Evolutionary conservation across 306 rosid genomes (phyloP).

Genomic region (Datisca glomerata): DNA sequence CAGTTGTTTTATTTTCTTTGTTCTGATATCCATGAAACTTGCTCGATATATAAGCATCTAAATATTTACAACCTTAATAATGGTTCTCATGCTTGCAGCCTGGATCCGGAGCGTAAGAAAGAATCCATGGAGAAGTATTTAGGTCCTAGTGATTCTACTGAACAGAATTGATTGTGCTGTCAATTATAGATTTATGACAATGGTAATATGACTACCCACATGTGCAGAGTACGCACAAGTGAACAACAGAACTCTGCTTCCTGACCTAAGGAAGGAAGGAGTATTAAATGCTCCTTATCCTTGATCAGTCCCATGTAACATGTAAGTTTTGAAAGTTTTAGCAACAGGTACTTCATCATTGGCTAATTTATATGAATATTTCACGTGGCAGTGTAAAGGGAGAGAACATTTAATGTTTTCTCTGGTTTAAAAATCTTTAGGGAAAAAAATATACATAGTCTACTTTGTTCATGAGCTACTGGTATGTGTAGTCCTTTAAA

Average conservation of each 20-base stretch:
- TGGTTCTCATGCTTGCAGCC: slow-evolving; percentile 36
- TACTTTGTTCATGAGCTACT: background rate
- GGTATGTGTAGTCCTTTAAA: background rate
- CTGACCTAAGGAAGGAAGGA: background rate
- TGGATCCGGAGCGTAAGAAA: slow-evolving; percentile 85
- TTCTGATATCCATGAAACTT: slow-evolving; percentile 6
- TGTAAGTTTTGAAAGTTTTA: background rate
- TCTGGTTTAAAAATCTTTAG: background rate
- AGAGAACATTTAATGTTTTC: background rate
- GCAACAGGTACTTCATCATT: background rate
- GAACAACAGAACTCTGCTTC: background rate
- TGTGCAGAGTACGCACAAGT: background rate
- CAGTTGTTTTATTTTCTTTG: slow-evolving; percentile 11
- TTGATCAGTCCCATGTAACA: background rate
- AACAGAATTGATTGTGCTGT: slow-evolving; percentile 43
- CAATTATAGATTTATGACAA: slow-evolving; percentile 1
- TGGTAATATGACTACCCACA: slow-evolving; percentile 4
- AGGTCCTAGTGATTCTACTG: slow-evolving; percentile 70
- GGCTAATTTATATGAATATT: background rate
- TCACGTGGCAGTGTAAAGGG: background rate
- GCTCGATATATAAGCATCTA: background rate
- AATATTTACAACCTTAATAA: slow-evolving; percentile 12
- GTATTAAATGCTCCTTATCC: background rate
- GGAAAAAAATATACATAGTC: too few species aligned
- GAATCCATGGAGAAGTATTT: slow-evolving; percentile 93